Conservation (phyloP, 805 yeast genomes). For the Cyberlindnera japonica region DNA sequence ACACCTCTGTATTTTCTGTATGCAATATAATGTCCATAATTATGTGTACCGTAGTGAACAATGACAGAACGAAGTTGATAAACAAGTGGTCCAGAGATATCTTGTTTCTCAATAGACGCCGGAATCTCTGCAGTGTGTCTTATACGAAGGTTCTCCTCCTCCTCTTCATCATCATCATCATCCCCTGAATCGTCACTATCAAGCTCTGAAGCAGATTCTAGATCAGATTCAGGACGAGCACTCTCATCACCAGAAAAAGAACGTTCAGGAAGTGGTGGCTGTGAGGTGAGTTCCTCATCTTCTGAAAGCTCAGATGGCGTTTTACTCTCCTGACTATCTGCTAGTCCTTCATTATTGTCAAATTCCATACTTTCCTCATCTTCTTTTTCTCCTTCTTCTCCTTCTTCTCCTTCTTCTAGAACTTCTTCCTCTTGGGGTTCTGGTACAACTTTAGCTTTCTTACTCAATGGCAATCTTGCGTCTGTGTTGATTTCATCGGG, state of each 20-base stretch:
- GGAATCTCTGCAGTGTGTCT: slow-evolving; percentile 9
- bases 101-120: slow-evolving; percentile 15
- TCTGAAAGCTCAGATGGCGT: slow-evolving; percentile 7
- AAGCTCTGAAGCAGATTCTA: neutral
- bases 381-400: slow-evolving; percentile 1
- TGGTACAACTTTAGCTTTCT: slow-evolving; percentile 30
- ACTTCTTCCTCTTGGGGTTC: neutral
- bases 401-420: neutral
- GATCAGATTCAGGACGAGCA: no score
- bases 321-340: slow-evolving; percentile 10
- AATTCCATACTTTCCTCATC: slow-evolving; percentile 3
- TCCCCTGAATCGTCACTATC: slow-evolving; percentile 3
- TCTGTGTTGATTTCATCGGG: slow-evolving; percentile 71
- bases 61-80: slow-evolving; percentile 83
- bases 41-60: slow-evolving; percentile 92
- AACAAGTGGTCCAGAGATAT: slow-evolving; percentile 40
- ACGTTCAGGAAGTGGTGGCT: no score
- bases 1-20: slow-evolving; percentile 75
- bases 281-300: slow-evolving; percentile 7
- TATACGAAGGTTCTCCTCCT: slow-evolving; percentile 6
- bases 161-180: slow-evolving; percentile 5
- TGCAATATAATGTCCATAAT: slow-evolving; percentile 95
- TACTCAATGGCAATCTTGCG: slow-evolving; percentile 71
- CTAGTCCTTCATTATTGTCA: slow-evolving; percentile 6
- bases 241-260: no score